These are phyloP conservation scores for Colletotrichum noveboracense DNA, from an alignment of 2,329 filamentous ascomycete genomes.

Conservation along the genomic window DNA sequence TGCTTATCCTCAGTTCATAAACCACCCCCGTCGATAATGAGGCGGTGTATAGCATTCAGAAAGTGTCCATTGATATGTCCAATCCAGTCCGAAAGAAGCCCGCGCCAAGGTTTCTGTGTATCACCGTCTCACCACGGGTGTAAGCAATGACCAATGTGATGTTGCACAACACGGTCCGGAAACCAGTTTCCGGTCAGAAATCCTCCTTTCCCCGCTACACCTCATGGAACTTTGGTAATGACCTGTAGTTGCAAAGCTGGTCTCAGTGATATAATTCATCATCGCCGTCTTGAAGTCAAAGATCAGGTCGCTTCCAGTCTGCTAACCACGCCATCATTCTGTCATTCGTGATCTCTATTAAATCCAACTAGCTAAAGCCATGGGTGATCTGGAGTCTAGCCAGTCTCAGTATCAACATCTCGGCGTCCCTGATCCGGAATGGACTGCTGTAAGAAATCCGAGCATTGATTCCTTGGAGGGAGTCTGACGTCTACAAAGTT, in stretches of 20 bases:
- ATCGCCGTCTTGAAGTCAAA: background rate
- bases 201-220: background rate
- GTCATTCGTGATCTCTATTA: background rate
- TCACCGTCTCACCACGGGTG: background rate
- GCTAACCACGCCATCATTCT: background rate
- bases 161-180: background rate
- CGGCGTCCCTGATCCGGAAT: background rate
- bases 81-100: background rate
- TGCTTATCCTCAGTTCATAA: background rate
- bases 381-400: background rate
- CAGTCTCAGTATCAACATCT: background rate
- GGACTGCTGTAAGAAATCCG: background rate
- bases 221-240: background rate
- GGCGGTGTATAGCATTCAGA: background rate
- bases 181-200: background rate
- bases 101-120: background rate
- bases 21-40: background rate
- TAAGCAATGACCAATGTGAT: background rate
- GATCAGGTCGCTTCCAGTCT: rapidly evolving
- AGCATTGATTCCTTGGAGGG: background rate
- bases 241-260: background rate
- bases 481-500: background rate
- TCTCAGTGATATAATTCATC: background rate
- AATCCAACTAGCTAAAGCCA: background rate
- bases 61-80: background rate